These are phyloP conservation scores for Trichosporon inkin DNA, from an alignment of 1,284 basidiomycete genomes.

Conservation along the genomic window DNA sequence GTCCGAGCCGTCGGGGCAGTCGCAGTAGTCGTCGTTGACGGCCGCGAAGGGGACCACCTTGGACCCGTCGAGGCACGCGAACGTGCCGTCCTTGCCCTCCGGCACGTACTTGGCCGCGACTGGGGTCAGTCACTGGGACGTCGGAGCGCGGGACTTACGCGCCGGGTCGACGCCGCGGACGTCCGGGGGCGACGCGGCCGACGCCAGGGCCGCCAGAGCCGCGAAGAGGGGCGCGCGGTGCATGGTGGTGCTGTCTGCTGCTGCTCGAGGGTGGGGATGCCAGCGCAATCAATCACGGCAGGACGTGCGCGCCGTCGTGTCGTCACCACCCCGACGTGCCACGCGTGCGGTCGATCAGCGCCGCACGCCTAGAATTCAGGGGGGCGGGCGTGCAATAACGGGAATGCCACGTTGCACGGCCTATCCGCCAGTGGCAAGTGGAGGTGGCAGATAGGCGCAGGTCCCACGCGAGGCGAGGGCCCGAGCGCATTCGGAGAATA, in stretches of 20 bases:
- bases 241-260: not conserved
- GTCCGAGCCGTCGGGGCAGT: slow-evolving; percentile 87
- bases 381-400: too few relatives aligned
- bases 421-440: too few relatives aligned
- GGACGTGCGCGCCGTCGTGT: too few relatives aligned
- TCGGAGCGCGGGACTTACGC: slow-evolving; percentile 9
- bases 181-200: not conserved
- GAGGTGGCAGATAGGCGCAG: too few relatives aligned
- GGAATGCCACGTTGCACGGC: too few relatives aligned
- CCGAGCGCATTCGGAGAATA: too few relatives aligned
- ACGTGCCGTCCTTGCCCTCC: slow-evolving; percentile 16
- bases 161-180: slow-evolving; percentile 22
- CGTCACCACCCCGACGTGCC: too few relatives aligned
- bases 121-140: slow-evolving; percentile 7
- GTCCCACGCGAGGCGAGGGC: too few relatives aligned
- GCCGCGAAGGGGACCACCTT: slow-evolving; percentile 59
- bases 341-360: too few relatives aligned
- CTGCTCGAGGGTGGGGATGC: too few relatives aligned
- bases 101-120: slow-evolving; percentile 20
- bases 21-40: slow-evolving; percentile 93
- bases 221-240: slow-evolving; percentile 15
- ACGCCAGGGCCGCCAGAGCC: slow-evolving; percentile 12
- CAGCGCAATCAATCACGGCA: too few relatives aligned
- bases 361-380: too few relatives aligned
- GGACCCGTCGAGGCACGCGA: slow-evolving; percentile 45